A percentile compares a stretch with the other conserved stretches of the same genome.
Evolutionary conservation across 441 rosid species (phyloP).

Genomic region (Melastoma candidum): DNA sequence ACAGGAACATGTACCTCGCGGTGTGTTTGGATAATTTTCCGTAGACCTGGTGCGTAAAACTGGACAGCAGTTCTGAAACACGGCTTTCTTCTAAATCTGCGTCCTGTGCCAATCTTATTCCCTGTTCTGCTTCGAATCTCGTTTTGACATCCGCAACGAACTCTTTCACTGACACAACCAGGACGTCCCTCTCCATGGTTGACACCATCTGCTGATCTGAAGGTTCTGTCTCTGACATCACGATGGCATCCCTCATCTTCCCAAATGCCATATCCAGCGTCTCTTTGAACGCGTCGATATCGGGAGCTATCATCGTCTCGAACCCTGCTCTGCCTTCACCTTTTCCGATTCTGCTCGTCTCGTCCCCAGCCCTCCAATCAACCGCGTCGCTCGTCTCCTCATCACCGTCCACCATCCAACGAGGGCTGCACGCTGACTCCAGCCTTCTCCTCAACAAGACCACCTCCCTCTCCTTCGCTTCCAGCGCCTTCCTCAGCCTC

Average conservation of each 20-base stretch:
- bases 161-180: slow-evolving; percentile 35
- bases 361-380: slow-evolving; percentile 62
- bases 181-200: slow-evolving; percentile 44
- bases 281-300: slow-evolving; percentile 54
- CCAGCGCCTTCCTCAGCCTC: slow-evolving; percentile 47
- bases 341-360: slow-evolving; percentile 8
- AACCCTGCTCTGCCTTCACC: slow-evolving; percentile 18
- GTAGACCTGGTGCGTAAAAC: too few species aligned
- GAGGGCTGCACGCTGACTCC: slow-evolving; percentile 21
- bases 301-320: slow-evolving; percentile 44
- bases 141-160: slow-evolving; percentile 31
- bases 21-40: too few species aligned
- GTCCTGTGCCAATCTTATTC: slow-evolving; percentile 30
- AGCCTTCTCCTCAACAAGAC: slow-evolving; percentile 42
- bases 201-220: slow-evolving; percentile 61
- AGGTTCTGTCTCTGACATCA: slow-evolving; percentile 54
- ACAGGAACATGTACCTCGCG: too few species aligned
- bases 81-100: slow-evolving; percentile 19
- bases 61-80: too few species aligned
- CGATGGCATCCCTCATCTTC: slow-evolving; percentile 59
- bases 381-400: slow-evolving; percentile 31
- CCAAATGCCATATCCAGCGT: slow-evolving; percentile 78
- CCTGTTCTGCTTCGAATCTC: slow-evolving; percentile 25
- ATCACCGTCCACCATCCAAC: slow-evolving; percentile 15
- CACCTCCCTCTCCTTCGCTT: slow-evolving; percentile 44